Evolutionary conservation across 441 rosid species (phyloP), one percentile per base, ranked within the genome.

Genomic region (Corymbia calophylla): DNA sequence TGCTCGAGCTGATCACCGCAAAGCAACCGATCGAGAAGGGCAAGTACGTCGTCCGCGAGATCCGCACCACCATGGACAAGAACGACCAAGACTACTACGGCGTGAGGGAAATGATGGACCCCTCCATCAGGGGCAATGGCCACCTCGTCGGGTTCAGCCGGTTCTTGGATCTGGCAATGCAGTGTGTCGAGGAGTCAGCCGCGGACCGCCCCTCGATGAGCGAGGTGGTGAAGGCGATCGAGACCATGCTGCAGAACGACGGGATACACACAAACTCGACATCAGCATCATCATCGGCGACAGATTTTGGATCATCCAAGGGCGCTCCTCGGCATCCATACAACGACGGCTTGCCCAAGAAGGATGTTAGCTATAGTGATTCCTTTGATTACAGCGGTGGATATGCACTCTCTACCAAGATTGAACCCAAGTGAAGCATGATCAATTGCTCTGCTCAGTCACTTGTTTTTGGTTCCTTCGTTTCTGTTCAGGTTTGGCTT

Each of bases 1-100:
- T 98, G 99, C 95, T 98, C 3, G 99, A 98, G 89, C 91, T 98
- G 35, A 89, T 98, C 88, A 95, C 97, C 0, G 98, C 99, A 2
- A 96, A 93, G 92, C 99, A 96, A 64, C 99, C 99, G 0, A 98
- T 98, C 2, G 97, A 96, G 93, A 97, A 94, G 92, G 99, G 99
- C 3, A 98, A 95, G 92, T 98, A 98, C 88, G 91, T 98, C 29
- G 99, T 98, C 77, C 94, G 99, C 1, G 98, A 97, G 90, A 94
- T 95, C 84, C 89, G 95, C 80, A 91, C 87, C 56, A 90, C 90
- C 32, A 91, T 95, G 97, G 93, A 95, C 86, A 94, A 89, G 89
- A 91, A 58, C 15, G 99, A 98, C n/a, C 96, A 94, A 15, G 95
- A 95, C 53, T 91, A 91, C 90, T 95, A 89, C 56, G 99, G 99